Percentiles rank a stretch among this genome's conserved stretches.
Evolutionary conservation across 208 protist genomes (phyloP).

Genomic region (Crithidia bombi): DNA sequence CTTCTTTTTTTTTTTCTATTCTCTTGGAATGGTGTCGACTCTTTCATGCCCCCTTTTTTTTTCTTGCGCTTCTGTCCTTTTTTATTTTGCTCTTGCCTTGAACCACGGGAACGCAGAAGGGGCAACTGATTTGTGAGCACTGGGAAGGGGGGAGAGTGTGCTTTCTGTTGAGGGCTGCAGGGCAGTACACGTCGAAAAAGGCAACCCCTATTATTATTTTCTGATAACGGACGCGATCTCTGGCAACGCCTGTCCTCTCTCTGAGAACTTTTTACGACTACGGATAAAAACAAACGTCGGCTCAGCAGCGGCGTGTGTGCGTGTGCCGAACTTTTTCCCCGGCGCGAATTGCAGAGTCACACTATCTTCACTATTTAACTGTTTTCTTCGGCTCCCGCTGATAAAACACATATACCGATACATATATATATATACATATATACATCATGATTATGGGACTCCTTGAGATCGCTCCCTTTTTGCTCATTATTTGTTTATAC

Average conservation of each 20-base stretch:
- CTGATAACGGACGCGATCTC: neutral
- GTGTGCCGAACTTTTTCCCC: constrained; percentile 3
- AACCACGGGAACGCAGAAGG: neutral
- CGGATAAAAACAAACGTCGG: neutral
- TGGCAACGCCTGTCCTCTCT: neutral
- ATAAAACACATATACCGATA: neutral
- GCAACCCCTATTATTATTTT: neutral
- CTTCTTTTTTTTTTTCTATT: neutral
- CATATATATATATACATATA: neutral
- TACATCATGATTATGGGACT: neutral
- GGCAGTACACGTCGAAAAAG: neutral
- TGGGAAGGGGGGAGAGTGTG: too few relatives aligned
- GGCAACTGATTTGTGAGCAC: too few relatives aligned
- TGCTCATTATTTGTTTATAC: constrained; percentile 8
- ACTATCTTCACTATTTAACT: constrained; percentile 1
- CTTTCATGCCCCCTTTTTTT: neutral
- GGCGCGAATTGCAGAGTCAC: neutral
- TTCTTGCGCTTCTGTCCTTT: neutral
- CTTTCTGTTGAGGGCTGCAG: too few relatives aligned
- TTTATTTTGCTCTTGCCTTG: neutral
- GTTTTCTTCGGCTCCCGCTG: neutral
- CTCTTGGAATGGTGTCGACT: neutral
- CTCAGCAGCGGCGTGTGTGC: too few relatives aligned
- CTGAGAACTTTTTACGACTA: neutral
- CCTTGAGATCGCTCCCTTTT: too few relatives aligned